Percentiles rank a stretch among this genome's conserved stretches.
Conservation (phyloP, 2,329 filamentous ascomycete species). For the Botrytis byssoidea region DNA sequence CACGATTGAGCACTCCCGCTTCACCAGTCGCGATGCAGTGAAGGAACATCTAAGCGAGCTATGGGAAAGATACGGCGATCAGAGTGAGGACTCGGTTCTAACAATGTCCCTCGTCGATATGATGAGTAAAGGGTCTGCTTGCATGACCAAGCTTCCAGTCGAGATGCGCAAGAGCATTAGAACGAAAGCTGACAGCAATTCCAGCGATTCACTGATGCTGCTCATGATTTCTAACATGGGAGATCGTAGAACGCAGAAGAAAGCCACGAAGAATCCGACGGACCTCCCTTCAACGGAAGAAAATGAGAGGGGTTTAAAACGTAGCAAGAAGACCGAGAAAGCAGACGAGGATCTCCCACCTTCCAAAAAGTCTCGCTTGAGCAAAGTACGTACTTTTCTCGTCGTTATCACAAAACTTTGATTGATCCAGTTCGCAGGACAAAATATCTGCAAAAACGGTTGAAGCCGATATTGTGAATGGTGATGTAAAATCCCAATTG, state of each 20-base stretch:
- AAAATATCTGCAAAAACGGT: background rate
- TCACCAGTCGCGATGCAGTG: background rate
- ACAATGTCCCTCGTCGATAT: background rate
- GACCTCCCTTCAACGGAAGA: background rate
- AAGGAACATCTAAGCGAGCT: background rate
- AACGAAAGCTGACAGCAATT: background rate
- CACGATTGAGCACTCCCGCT: background rate
- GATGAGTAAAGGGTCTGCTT: conserved; percentile 4
- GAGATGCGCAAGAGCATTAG: background rate
- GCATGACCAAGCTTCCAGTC: background rate
- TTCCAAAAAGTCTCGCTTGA: background rate
- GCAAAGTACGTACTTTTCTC: background rate
- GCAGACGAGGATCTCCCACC: background rate
- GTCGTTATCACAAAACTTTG: background rate
- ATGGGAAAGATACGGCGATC: background rate
- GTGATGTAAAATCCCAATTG: background rate
- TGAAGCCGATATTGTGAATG: background rate
- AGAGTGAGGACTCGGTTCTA: background rate
- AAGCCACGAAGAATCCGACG: background rate
- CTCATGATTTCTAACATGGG: background rate
- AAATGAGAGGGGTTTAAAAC: background rate
- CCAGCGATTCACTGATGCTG: background rate
- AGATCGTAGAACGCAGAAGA: background rate
- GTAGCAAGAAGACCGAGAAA: background rate
- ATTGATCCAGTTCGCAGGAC: background rate